Evolutionary conservation across 2,329 filamentous ascomycete species (phyloP), one percentile per base, ranked within the genome.

Genomic region (Blumeriella jaapii): DNA sequence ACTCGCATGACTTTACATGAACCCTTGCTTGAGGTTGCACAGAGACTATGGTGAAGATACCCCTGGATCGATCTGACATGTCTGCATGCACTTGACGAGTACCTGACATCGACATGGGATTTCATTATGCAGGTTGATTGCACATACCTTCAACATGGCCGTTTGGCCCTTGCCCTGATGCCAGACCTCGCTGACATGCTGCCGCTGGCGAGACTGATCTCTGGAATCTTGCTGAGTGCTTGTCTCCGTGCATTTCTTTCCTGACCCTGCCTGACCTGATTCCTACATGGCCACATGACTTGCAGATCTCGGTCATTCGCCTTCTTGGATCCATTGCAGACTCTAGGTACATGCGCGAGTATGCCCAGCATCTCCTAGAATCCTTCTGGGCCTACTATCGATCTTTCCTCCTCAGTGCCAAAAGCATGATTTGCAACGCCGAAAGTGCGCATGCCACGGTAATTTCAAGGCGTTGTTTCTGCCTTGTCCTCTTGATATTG

Each of bases 11-110:
- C 40, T 29, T 49, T 47, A 46, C 47, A 47, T 47, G 41, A 45
- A 44, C 41, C 36, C 45, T 47, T 42, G 37, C 34, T 40, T 48
- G 45, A 50, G 36, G 44, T 41, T 49, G 47, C 45, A 45, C 42
- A 55, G 53, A 56, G 51, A 55, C 52, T 44, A 50, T 55, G 52
- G 53, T 34, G 51, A 47, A 45, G 38, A 36, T 39, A 24, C 7
- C n/a, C n/a, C 31, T 49, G 44, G 44, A 48, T 46, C 45, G 40
- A 47, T 46, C 46, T 56, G 50, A 55, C 45, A 51, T 53, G 45
- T 42, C 39, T 53, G 42, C 45, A 49, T 54, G 48, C 50, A 52
- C 44, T 45, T 54, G 48, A 52, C 49, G 36, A 38, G 23, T 41
- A 20, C 44, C 23, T 41, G 40, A 39, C 28, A 44, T 26, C 36